Evolutionary conservation across 1,284 basidiomycete genomes (phyloP).

Genomic region (Ganoderma sinense): DNA sequence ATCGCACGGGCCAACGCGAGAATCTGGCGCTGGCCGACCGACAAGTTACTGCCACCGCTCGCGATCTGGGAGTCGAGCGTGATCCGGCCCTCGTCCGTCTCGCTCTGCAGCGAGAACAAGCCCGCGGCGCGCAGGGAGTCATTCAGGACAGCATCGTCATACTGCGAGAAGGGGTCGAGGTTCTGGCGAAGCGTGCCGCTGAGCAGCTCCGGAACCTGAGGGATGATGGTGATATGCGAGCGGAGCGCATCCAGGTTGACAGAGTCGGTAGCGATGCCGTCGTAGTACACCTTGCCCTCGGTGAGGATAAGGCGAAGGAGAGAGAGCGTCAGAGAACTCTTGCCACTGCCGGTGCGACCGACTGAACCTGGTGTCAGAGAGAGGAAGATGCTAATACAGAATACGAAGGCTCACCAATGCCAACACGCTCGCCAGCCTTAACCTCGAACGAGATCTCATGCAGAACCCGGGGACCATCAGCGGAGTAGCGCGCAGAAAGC

Average conservation of each 20-base stretch:
- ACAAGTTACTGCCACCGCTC: slow-evolving; percentile 48
- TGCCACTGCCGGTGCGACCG: slow-evolving; percentile 68
- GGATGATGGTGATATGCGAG: slow-evolving; percentile 57
- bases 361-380: slow-evolving; percentile 34
- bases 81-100: slow-evolving; percentile 39
- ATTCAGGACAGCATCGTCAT: slow-evolving; percentile 53
- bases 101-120: slow-evolving; percentile 38
- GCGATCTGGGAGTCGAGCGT: slow-evolving; percentile 44
- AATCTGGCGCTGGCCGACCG: slow-evolving; percentile 48
- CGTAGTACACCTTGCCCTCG: slow-evolving; percentile 51
- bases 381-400: background rate
- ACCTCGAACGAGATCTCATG: slow-evolving; percentile 57
- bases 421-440: slow-evolving; percentile 59
- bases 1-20: slow-evolving; percentile 46
- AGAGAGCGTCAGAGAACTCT: slow-evolving; percentile 53
- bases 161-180: slow-evolving; percentile 55
- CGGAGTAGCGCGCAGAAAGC: slow-evolving; percentile 64
- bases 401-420: slow-evolving; percentile 64
- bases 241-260: slow-evolving; percentile 69
- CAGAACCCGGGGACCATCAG: slow-evolving; percentile 52
- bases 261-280: slow-evolving; percentile 40
- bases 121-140: slow-evolving; percentile 42
- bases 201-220: slow-evolving; percentile 49
- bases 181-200: slow-evolving; percentile 45
- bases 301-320: slow-evolving; percentile 55